Conservation (phyloP, 352 stramenopile genomes). For the Chrysophaeum taylorii region DNA sequence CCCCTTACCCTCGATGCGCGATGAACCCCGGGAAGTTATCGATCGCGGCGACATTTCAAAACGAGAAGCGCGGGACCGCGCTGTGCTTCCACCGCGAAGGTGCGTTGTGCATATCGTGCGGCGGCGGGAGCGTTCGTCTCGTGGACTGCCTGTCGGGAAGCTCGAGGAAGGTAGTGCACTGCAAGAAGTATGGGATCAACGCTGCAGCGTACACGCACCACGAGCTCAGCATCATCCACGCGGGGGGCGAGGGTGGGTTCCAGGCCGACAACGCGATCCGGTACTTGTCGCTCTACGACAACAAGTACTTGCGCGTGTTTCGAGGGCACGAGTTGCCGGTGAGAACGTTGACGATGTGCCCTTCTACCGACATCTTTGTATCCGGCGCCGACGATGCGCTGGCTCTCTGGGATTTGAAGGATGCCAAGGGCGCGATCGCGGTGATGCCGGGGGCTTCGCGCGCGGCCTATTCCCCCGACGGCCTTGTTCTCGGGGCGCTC, state of each 20-base stretch:
- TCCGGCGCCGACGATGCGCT: not conserved
- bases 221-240: not conserved
- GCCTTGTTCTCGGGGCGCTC: not conserved
- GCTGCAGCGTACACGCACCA: not conserved
- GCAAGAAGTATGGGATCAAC: not conserved
- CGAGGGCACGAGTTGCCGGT: not conserved
- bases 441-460: not conserved
- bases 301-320: not conserved
- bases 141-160: not conserved
- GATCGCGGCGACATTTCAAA: too few relatives aligned
- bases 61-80: too few relatives aligned
- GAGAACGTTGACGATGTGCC: not conserved
- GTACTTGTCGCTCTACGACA: conserved; percentile 6
- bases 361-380: not conserved
- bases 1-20: too few relatives aligned
- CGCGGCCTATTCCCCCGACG: not conserved
- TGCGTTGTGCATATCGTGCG: not conserved
- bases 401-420: not conserved
- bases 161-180: not conserved
- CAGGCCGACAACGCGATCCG: not conserved
- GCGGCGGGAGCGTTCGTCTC: not conserved
- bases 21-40: too few relatives aligned
- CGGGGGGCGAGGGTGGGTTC: not conserved
- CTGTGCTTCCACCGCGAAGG: conserved; percentile 23
- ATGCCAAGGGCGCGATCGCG: not conserved